Evolutionary conservation across 371 early-diverging fungal genomes (phyloP).

Genomic region (Batkoa obscura): DNA sequence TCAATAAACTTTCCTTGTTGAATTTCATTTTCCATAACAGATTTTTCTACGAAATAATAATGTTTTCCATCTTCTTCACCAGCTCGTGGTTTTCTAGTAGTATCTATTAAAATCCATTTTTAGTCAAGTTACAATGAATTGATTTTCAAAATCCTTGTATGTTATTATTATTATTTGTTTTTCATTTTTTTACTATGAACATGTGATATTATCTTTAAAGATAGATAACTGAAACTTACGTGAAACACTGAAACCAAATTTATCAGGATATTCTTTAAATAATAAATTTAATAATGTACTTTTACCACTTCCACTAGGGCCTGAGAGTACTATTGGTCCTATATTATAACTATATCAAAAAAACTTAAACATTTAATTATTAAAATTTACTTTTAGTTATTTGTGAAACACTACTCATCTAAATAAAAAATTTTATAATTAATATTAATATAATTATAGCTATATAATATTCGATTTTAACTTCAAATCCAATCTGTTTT

Average conservation of each 20-base stretch:
- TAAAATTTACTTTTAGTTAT: too few species aligned
- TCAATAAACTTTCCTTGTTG: slow-evolving; percentile 78
- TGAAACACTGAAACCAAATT: slow-evolving; percentile 90
- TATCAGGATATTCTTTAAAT: slow-evolving; percentile 63
- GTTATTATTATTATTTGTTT: too few species aligned
- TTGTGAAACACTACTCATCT: too few species aligned
- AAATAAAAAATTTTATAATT: too few species aligned
- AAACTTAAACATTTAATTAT: too few species aligned
- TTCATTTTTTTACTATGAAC: too few species aligned
- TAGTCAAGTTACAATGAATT: too few species aligned
- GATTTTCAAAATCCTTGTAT: too few species aligned
- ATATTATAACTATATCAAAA: neutral
- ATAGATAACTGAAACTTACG: slow-evolving; percentile 25
- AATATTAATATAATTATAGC: too few species aligned
- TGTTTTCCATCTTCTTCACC: slow-evolving; percentile 78
- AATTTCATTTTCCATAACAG: slow-evolving; percentile 48
- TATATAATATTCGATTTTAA: too few species aligned
- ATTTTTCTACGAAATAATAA: slow-evolving; percentile 81
- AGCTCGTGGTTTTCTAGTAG: slow-evolving; percentile 81
- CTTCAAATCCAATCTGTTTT: too few species aligned
- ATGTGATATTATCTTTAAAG: neutral
- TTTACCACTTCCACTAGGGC: slow-evolving; percentile 94
- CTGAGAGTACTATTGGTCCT: slow-evolving; percentile 61
- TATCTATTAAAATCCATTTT: slow-evolving; percentile 34
- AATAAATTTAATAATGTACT: slow-evolving; percentile 86